Percentiles rank a stretch among this genome's conserved stretches.
Conservation (phyloP, 208 protist genomes). For the Trypanosoma boissoni region DNA sequence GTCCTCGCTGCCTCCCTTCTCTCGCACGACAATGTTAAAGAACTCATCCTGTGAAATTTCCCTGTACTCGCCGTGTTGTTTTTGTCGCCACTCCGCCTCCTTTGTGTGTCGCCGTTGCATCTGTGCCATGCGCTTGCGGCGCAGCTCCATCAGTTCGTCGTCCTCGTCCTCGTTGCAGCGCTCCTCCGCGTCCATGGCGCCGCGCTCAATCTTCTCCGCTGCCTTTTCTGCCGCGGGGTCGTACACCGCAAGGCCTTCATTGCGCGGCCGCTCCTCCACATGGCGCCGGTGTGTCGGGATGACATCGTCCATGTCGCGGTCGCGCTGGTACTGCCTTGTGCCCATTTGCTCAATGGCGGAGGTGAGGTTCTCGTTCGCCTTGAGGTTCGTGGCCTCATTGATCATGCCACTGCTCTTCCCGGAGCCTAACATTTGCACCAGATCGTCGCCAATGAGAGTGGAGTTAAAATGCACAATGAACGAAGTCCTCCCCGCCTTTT, state of each 20-base stretch:
- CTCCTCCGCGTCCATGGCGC: constrained; percentile 8
- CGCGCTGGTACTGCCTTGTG: constrained; percentile 61
- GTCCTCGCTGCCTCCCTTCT: constrained; percentile 87
- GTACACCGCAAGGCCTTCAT: constrained; percentile 59
- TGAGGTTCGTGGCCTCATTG: constrained; percentile 89
- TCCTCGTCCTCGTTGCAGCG: constrained; percentile 54
- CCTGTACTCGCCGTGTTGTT: constrained; percentile 91
- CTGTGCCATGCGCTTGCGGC: constrained; percentile 55
- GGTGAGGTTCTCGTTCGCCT: constrained; percentile 87
- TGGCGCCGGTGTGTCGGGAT: constrained; percentile 79
- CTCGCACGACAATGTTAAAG: constrained; percentile 88
- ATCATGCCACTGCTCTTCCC: constrained; percentile 85
- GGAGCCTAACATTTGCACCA: constrained; percentile 66
- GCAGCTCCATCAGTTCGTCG: constrained; percentile 69
- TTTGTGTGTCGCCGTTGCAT: constrained; percentile 58
- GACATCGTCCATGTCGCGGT: constrained; percentile 68
- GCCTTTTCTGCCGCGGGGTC: constrained; percentile 65
- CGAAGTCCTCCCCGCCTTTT: constrained; percentile 3
- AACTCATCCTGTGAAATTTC: constrained; percentile 94
- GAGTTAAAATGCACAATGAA: constrained; percentile 4
- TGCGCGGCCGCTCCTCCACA: constrained; percentile 24
- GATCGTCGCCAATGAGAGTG: neutral
- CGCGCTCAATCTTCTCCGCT: constrained; percentile 19
- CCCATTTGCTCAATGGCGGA: constrained; percentile 80
- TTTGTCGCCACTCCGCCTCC: constrained; percentile 77